Base-by-base conservation (phyloP, 1,139 yeast genomes). In the Suhomyces guaymorum region DNA sequence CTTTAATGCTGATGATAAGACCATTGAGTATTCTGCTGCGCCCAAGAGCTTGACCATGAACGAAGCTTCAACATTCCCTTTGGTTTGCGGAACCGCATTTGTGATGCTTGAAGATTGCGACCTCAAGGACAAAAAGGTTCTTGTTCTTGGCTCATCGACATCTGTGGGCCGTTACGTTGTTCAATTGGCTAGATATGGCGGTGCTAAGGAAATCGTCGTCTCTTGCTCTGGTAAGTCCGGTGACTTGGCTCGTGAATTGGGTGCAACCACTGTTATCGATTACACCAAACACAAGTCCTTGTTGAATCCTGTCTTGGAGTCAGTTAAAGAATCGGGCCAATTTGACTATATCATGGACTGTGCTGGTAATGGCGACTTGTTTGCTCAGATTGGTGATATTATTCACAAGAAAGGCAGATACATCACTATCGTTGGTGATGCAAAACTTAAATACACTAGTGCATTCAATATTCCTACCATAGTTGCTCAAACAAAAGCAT, bases 81-180 rank as follows among this genome's bases (percentile, higher is more conserved):
- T 73, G 48, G 72, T 79, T 18, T 71, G 76, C 41, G 81, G 82
- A 6, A 67, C 88, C 2, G 87, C 88, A 0, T 63, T 54, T 43
- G 64, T 62, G 27, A 52, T 77, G 35, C 52, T 78, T 30, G 57
- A 57, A 35, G 60, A 46, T 38, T 35, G 52, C 7, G 51, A 42
- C 55, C 56, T 62, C 32, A 52, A 53, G 32, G 54, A 51, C 25
- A 53, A 48, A 4, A 61, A 61, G 41, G 72, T 84, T 1, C 61
- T 85, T 32, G 66, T 86, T 25, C 66, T 83, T 39, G 95, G 95
- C 27, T 92, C 84, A 10, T 78, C 86, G 4, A 77, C 94, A 1
- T 66, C 82, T n/a, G 84, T 83, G 5, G 95, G 92, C 2, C 57
- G 78, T 41, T 73, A 66, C 59, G 70, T 74, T 3, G 65, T 79